These are phyloP conservation scores for Dentipellis sp. DNA, from an alignment of 768 basidiomycete genomes.

Conservation along the genomic window DNA sequence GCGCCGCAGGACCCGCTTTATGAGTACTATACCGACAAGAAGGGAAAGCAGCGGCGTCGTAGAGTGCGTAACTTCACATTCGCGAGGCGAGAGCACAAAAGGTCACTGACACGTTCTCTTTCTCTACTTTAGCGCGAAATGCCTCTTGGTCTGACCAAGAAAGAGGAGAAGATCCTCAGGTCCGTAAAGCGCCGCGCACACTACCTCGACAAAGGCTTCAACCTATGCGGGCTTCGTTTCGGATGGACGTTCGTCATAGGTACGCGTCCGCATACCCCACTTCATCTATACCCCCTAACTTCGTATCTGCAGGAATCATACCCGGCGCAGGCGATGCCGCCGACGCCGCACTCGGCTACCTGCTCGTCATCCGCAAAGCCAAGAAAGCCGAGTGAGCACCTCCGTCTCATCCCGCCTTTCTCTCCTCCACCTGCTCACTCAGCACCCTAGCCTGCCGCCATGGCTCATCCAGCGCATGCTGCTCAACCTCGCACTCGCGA, in stretches of 20 bases:
- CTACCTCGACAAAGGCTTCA: slow-evolving; percentile 83
- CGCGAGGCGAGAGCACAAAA: neutral
- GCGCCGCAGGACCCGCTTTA: slow-evolving; percentile 69
- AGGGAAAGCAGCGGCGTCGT: slow-evolving; percentile 46
- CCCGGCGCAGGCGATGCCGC: slow-evolving; percentile 63
- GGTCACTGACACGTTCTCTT: neutral
- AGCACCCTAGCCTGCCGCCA: slow-evolving; percentile 29
- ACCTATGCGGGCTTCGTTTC: slow-evolving; percentile 69
- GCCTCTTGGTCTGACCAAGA: slow-evolving; percentile 67
- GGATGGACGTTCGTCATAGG: slow-evolving; percentile 80
- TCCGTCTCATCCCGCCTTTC: neutral
- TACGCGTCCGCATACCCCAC: slow-evolving; percentile 14
- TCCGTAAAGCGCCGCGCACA: slow-evolving; percentile 73
- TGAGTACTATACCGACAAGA: slow-evolving; percentile 46
- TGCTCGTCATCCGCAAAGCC: slow-evolving; percentile 69
- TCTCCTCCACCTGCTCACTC: neutral
- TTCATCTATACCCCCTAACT: neutral
- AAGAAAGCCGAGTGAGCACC: slow-evolving; percentile 54
- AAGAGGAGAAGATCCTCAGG: slow-evolving; percentile 67
- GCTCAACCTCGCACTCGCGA: slow-evolving; percentile 64
- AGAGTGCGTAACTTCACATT: slow-evolving; percentile 33
- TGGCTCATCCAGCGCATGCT: slow-evolving; percentile 73
- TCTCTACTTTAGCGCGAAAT: slow-evolving; percentile 40
- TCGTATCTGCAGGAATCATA: slow-evolving; percentile 36
- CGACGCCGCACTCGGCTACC: slow-evolving; percentile 59